Evolutionary conservation across 768 basidiomycete species (phyloP), one percentile per base, ranked within the genome.

Genomic region (Termitomyces sp.): DNA sequence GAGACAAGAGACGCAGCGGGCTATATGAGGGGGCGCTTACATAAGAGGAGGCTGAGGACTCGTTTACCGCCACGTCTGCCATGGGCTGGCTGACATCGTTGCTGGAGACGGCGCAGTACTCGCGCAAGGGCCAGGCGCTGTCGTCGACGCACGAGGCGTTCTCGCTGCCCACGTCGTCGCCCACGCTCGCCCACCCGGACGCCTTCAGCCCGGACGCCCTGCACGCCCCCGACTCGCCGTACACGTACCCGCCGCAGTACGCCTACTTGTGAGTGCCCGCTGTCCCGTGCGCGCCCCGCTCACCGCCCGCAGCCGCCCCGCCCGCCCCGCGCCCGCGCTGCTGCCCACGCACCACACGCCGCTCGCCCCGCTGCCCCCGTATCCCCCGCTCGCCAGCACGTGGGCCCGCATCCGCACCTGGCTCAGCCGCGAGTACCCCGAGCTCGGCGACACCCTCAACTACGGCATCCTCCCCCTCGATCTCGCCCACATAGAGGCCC

Each of bases 401-500:
- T 97, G 94, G 91, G 77, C 81, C 62, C 86, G 95, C 24, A 79
- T 98, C 51, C 87, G 86, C 59, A 67, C 74, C n/a, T 93, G 93
- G 84, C 85, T 97, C 20, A 77, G 73, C 59, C 81, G 86, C 59
- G 87, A 95, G 73, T 96, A 96, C 73, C 93, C 94, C 46, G 95
- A 98, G 67, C 82, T 98, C 20, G 90, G 90, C 29, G 95, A 98
- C 71, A 97, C 95, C 9, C 88, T 98, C 63, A 96, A 96, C 71
- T 92, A 90, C 66, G 92, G 93, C 60, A 90, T 93, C 61, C 80
- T 87, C 54, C 87, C 88, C 10, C 81, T 82, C 62, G 87, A 93
- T 69, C 82, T 97, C 59, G 81, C 88, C 39, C 80, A 88, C 36
- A 81, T 95, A 66, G 93, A 97, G 73, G 77, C 87, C 69, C 84